Conservation (phyloP, 129 eudicot genomes). For the Helianthus tuberosus region DNA sequence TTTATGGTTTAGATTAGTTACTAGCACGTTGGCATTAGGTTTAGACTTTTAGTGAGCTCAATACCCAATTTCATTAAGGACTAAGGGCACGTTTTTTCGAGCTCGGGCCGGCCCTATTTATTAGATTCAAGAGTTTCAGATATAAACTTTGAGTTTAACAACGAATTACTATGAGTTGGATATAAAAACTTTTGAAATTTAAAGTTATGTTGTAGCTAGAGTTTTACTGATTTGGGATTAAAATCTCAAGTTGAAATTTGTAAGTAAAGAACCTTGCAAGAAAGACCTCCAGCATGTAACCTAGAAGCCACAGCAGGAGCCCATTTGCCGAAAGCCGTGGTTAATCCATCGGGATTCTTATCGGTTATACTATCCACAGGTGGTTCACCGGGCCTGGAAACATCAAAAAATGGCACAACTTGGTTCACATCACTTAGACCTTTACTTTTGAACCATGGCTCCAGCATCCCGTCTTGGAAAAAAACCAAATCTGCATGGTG, state of each 20-base stretch:
- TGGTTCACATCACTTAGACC: conserved; percentile 80
- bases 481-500: conserved; percentile 96
- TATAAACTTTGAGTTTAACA: too few species aligned
- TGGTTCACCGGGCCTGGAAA: conserved; percentile 92
- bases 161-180: not conserved
- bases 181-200: not conserved
- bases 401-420: conserved; percentile 93
- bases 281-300: conserved; percentile 80
- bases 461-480: conserved; percentile 99
- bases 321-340: conserved; percentile 95
- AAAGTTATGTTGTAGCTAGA: too few species aligned
- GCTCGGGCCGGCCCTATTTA: too few species aligned
- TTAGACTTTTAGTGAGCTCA: too few species aligned
- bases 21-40: too few species aligned
- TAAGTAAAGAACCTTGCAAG: conserved; percentile 70
- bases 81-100: too few species aligned
- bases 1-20: too few species aligned
- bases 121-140: too few species aligned
- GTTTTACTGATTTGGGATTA: too few species aligned
- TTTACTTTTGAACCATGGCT: conserved; percentile 94
- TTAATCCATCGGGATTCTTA: conserved; percentile 87
- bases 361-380: conserved; percentile 93
- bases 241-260: too few species aligned
- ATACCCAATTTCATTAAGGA: too few species aligned
- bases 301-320: conserved; percentile 86